These are phyloP conservation scores for Allantophomopsis cytisporea DNA, from an alignment of 2,329 filamentous ascomycete species.

Conservation along the genomic window DNA sequence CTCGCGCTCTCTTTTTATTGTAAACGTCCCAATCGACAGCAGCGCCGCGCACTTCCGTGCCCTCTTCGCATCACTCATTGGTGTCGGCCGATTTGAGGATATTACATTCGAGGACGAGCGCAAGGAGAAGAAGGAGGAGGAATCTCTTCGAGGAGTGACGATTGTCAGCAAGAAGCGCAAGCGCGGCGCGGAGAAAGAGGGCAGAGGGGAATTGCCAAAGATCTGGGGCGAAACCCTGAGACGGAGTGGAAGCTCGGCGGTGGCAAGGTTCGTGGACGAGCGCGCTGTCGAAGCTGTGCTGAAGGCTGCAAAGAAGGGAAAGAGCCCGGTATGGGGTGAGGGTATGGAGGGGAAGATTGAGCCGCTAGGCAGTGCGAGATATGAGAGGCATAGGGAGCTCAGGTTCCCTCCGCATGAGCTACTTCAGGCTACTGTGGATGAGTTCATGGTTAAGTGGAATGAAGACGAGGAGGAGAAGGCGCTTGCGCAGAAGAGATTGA, in stretches of 20 bases:
- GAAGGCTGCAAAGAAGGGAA: constrained; percentile 55
- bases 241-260: constrained; percentile 62
- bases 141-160: constrained; percentile 24
- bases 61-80: constrained; percentile 62
- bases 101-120: constrained; percentile 60
- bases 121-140: constrained; percentile 20
- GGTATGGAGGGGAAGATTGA: constrained; percentile 42
- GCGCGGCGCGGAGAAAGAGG: constrained; percentile 30
- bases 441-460: constrained; percentile 76
- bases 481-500: constrained; percentile 47
- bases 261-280: constrained; percentile 74
- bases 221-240: constrained; percentile 63
- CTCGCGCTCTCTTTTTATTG: constrained; percentile 72
- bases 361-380: constrained; percentile 39
- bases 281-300: constrained; percentile 63
- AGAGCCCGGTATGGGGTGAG: constrained; percentile 56
- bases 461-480: constrained; percentile 51
- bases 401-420: constrained; percentile 53
- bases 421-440: constrained; percentile 65
- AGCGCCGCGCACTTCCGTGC: constrained; percentile 64
- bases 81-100: constrained; percentile 63
- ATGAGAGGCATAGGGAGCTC: constrained; percentile 52
- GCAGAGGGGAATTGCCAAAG: constrained; percentile 49
- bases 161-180: constrained; percentile 38
- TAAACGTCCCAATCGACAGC: constrained; percentile 77